Percentiles rank a stretch among this genome's conserved stretches.
phyloP scores from a whole-genome alignment of 768 basidiomycete genomes.

The Boletus pseudopeckii region DNA sequence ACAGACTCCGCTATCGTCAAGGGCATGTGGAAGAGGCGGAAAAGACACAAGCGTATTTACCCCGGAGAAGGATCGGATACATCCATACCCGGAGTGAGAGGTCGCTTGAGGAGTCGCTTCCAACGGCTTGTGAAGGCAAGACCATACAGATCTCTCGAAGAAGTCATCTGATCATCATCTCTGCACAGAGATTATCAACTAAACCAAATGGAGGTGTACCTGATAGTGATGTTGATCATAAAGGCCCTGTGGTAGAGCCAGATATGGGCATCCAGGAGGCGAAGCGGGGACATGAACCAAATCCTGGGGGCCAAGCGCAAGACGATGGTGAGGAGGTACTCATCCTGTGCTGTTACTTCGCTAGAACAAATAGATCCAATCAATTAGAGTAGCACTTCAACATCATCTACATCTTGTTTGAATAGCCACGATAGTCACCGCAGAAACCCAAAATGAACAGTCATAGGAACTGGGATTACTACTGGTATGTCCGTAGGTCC shows the following conservation, averaged over 20 bases:
- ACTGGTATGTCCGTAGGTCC: too few relatives aligned
- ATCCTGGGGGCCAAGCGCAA: not conserved
- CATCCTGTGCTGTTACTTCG: slow-evolving; percentile 28
- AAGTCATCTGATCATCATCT: not conserved
- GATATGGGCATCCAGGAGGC: not conserved
- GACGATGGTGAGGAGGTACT: slow-evolving; percentile 21
- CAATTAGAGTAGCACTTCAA: not conserved
- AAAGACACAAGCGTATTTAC: not conserved
- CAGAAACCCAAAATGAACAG: not conserved
- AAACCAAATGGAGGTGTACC: not conserved
- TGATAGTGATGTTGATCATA: not conserved
- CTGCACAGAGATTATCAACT: slow-evolving; percentile 7
- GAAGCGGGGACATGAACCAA: slow-evolving; percentile 1
- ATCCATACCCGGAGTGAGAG: not conserved
- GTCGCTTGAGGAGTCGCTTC: slow-evolving; percentile 8
- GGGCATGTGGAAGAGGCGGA: slow-evolving; percentile 13
- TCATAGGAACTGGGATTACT: too few relatives aligned
- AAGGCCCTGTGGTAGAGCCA: not conserved
- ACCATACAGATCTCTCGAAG: not conserved
- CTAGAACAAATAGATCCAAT: slow-evolving; percentile 16
- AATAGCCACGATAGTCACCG: not conserved
- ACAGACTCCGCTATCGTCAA: not conserved
- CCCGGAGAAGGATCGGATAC: not conserved
- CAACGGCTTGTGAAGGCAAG: slow-evolving; percentile 19
- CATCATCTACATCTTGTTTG: not conserved